Evolutionary conservation across 1,284 basidiomycete species (phyloP).

Genomic region (Lentinula novae-zelandiae): DNA sequence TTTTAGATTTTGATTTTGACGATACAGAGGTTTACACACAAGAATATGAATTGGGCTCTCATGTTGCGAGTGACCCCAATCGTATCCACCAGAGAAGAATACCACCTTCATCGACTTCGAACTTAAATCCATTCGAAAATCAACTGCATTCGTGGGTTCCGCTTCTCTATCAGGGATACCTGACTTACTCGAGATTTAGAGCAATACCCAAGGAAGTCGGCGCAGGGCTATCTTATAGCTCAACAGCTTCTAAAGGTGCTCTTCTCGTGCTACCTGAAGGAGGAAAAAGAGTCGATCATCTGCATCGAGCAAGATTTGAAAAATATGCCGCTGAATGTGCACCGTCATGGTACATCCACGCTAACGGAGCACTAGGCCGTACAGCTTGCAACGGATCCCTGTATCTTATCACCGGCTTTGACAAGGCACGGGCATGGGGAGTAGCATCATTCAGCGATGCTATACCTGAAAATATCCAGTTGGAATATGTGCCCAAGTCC

Average conservation of each 20-base stretch:
- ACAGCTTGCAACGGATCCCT: not conserved
- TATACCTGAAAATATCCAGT: not conserved
- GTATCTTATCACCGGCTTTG: constrained; percentile 1
- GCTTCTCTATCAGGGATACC: not conserved
- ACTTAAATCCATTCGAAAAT: not conserved
- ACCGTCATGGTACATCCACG: not conserved
- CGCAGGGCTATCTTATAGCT: not conserved
- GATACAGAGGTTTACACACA: not conserved
- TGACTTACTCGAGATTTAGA: not conserved
- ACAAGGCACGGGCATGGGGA: constrained; percentile 1
- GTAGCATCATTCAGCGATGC: not conserved
- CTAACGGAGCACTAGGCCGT: not conserved
- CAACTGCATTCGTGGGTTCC: not conserved
- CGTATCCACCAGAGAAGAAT: not conserved
- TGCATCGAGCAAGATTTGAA: not conserved
- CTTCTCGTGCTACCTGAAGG: constrained; percentile 4
- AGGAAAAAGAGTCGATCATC: not conserved
- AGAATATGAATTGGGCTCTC: not conserved
- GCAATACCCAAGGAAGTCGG: not conserved
- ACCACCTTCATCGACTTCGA: not conserved
- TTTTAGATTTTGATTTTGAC: not conserved
- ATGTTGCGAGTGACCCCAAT: not conserved
- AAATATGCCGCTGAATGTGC: not conserved
- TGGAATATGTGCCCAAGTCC: not conserved
- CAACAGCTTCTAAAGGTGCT: not conserved